Base-by-base conservation (phyloP, 2,329 filamentous ascomycete species). In the Periconia digitata region DNA sequence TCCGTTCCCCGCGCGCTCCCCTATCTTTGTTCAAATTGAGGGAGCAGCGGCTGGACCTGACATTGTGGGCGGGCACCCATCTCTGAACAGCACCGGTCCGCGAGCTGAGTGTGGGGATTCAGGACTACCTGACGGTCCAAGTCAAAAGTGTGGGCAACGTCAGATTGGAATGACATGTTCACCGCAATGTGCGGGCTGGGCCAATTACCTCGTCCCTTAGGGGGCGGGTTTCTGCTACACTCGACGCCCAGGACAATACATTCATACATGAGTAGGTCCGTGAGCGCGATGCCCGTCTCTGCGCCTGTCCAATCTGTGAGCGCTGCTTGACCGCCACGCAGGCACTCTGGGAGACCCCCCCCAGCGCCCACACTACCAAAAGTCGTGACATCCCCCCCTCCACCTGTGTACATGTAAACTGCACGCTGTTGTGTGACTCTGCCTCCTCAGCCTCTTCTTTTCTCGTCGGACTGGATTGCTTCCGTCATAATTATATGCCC, bases 321-420 rank as follows among this genome's bases (percentile, higher is more conserved):
- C 29, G 41, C 17, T 36, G 53, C 53, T 56, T 65, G 63, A 67
- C 63, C 63, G 63, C 63, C 61, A 64, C 52, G 51, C 55, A 40
- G 20, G 12, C 37, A 15, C 45, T 38, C 40, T n/a, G 15, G 32
- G n/a, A 29, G n/a, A 6, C 15, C 18, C 18, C 34, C 15, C 34
- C 18, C 18, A 13, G 18, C 18, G 34, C 5, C 34, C 6, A 15
- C 49, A 50, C 56, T 50, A 41, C 57, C 50, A 55, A 23, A 46
- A 49, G n/a, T n/a, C n/a, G n/a, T n/a, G n/a, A n/a, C n/a, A n/a
- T n/a, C n/a, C n/a, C n/a, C n/a, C n/a, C n/a, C n/a, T n/a, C n/a
- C n/a, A n/a, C n/a, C n/a, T n/a, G n/a, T n/a, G 17, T 40, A 18
- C 37, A 17, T 39, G 4, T 7, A 13, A 7, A 12, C 36, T 15